Evolutionary conservation across 2,329 filamentous ascomycete species (phyloP), one percentile per base, ranked within the genome.

Genomic region (Chaetomiaceae sp.): DNA sequence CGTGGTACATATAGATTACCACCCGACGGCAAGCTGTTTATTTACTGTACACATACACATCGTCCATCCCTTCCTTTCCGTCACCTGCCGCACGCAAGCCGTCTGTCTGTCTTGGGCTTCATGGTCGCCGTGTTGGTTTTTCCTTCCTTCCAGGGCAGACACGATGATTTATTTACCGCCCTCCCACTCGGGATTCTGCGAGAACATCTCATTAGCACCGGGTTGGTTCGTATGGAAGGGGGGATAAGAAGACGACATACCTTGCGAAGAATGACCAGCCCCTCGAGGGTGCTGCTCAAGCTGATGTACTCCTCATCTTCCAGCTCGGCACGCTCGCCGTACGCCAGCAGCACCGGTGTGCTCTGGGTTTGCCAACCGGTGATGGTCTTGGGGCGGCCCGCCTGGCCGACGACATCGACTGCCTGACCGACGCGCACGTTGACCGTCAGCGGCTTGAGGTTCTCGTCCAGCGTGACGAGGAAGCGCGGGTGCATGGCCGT

Each of bases 301-400:
- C 87, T 89, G 58, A 97, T 85, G 68, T 97, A 99, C 73, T 99
- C 85, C 73, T 99, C 93, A 64, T 99, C 93, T 70, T 99, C 93
- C 44, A 99, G 75, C 75, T 99, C 93, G 9, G 93, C 93, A 63
- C 95, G 81, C 76, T 99, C 93, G 25, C 95, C 93, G 65, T 96
- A 86, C n/a, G 89, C 86, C 62, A 99, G 75, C 53, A 99, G 76
- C 41, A 99, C 93, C 0, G 93, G 93, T n/a, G 93, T 99, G 74
- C 89, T 96, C 76, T 99, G 93, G 59, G 93, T 99, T 73, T 99
- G 93, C 93, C 93, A 99, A 47, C 93, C 93, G 9, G 93, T 99
- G 63, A 99, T 99, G 2, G 93, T 99, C 85, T 99, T 97, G 60
- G 93, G 93, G 56, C 92, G 82, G 67, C 93, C 93, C 12, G 95